These are phyloP conservation scores for Pseudozyma tsukubaensis DNA, from an alignment of 1,284 basidiomycete genomes.

Conservation along the genomic window DNA sequence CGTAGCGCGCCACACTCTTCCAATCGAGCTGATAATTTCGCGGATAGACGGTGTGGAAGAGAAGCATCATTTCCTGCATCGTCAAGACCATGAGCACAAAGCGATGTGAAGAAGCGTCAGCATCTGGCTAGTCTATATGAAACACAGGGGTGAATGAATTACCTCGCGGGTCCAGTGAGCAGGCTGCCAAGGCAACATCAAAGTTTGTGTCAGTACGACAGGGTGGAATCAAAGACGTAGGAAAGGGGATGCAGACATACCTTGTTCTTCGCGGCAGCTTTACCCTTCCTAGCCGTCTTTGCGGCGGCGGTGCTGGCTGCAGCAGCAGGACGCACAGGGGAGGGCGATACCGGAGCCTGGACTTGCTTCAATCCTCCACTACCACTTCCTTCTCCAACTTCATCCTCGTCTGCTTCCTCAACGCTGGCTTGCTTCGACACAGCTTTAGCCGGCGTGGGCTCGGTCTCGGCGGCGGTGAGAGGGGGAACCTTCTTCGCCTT, in stretches of 20 bases:
- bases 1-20: slow-evolving; percentile 11
- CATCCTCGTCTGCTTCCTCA: neutral
- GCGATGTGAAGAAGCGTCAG: neutral
- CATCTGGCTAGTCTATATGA: no score
- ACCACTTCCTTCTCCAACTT: neutral
- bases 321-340: neutral
- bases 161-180: slow-evolving; percentile 7
- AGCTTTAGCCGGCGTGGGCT: no score
- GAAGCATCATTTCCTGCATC: slow-evolving; percentile 21
- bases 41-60: slow-evolving; percentile 20
- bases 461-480: neutral
- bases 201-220: neutral
- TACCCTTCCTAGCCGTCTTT: neutral
- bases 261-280: slow-evolving; percentile 6
- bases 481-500: neutral
- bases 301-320: neutral
- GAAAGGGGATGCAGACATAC: neutral
- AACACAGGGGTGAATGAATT: neutral
- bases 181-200: neutral
- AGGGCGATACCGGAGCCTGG: neutral
- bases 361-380: neutral
- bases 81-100: no score
- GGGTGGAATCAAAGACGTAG: no score
- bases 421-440: neutral
- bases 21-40: slow-evolving; percentile 12